phyloP scores from a whole-genome alignment of 352 stramenopile species.

The Phytopythium mirpurense region DNA sequence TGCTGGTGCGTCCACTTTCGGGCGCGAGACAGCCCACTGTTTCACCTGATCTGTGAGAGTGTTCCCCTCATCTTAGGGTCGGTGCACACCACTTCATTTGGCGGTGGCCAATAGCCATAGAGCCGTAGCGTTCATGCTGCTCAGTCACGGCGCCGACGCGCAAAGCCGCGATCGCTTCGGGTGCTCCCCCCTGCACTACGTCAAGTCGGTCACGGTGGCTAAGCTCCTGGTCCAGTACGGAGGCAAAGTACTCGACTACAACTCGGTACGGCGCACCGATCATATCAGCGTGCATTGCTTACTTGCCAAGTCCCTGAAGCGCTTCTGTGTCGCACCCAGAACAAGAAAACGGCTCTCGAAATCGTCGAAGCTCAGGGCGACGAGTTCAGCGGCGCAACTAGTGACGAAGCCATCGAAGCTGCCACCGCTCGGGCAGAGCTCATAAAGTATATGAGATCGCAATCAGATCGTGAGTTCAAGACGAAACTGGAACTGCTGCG shows the following conservation, averaged over 20 bases:
- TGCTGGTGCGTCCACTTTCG: slow-evolving; percentile 33
- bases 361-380: slow-evolving; percentile 14
- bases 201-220: slow-evolving; percentile 50
- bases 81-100: slow-evolving; percentile 52
- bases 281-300: no score
- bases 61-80: slow-evolving; percentile 30
- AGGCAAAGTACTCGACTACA: slow-evolving; percentile 50
- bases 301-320: background rate
- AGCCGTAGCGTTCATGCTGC: slow-evolving; percentile 55
- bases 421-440: slow-evolving; percentile 15
- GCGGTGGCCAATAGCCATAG: slow-evolving; percentile 55
- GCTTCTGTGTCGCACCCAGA: slow-evolving; percentile 17
- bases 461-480: slow-evolving; percentile 49
- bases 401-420: background rate
- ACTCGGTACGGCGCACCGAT: slow-evolving; percentile 22
- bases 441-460: slow-evolving; percentile 39
- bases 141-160: slow-evolving; percentile 59
- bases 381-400: no score
- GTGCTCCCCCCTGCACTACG: slow-evolving; percentile 66
- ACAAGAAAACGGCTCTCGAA: slow-evolving; percentile 50
- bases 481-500: slow-evolving; percentile 40
- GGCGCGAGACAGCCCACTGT: no score
- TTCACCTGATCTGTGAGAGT: no score
- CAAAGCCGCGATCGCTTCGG: slow-evolving; percentile 53
- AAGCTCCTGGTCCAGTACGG: slow-evolving; percentile 65